phyloP scores from a whole-genome alignment of 2,329 filamentous ascomycete genomes.

The Ilyonectria destructans region DNA sequence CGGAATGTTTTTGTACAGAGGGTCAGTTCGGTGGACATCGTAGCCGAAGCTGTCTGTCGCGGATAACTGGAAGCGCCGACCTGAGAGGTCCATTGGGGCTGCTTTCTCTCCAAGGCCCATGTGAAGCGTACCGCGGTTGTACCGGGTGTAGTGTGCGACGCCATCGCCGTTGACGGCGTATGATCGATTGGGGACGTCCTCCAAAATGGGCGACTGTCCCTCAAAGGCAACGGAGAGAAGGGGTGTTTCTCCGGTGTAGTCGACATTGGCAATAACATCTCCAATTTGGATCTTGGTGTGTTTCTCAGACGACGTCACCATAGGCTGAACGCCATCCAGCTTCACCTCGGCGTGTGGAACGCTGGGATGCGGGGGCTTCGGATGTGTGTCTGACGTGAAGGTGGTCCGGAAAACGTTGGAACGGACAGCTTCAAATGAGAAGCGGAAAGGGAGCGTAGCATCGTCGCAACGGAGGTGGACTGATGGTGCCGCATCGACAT shows the following conservation, averaged over 20 bases:
- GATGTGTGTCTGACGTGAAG: constrained; percentile 75
- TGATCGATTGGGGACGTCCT: constrained; percentile 76
- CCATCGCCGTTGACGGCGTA: constrained; percentile 76
- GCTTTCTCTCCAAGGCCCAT: constrained; percentile 82
- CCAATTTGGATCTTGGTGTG: constrained; percentile 61
- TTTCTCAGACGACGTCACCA: neutral
- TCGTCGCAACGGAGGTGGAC: constrained; percentile 45
- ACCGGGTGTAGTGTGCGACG: constrained; percentile 76
- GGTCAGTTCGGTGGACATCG: constrained; percentile 79
- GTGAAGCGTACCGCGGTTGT: constrained; percentile 75
- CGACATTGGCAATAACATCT: constrained; percentile 68
- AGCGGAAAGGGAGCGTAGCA: constrained; percentile 63
- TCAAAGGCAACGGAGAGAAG: constrained; percentile 70
- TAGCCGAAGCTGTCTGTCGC: constrained; percentile 84
- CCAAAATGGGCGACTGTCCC: constrained; percentile 68
- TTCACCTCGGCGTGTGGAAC: constrained; percentile 60
- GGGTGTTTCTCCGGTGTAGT: constrained; percentile 71
- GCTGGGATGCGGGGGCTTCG: constrained; percentile 77
- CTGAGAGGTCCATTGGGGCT: constrained; percentile 81
- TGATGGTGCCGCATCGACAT: constrained; percentile 47
- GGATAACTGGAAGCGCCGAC: constrained; percentile 76
- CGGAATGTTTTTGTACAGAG: constrained; percentile 83
- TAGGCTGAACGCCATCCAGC: constrained; percentile 33
- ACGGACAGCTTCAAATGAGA: constrained; percentile 75
- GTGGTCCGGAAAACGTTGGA: constrained; percentile 78